These are phyloP conservation scores for Pseudophaeomoniella oleicola DNA, from an alignment of 2,329 filamentous ascomycete genomes.

Conservation along the genomic window DNA sequence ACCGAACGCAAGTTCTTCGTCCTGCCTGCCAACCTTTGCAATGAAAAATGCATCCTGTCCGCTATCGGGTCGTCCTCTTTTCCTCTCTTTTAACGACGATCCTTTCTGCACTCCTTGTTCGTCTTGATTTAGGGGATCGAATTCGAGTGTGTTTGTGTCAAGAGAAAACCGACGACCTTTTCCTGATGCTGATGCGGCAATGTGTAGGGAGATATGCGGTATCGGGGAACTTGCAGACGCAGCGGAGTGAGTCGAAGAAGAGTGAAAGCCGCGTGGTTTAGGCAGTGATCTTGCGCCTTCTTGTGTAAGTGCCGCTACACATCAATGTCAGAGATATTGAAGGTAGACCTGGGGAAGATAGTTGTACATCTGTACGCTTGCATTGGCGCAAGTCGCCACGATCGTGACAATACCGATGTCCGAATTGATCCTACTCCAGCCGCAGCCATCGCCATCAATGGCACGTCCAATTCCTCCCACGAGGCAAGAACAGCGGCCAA, in stretches of 20 bases:
- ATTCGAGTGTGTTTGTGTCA: constrained; percentile 55
- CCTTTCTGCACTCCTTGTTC: constrained; percentile 21
- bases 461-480: background rate
- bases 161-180: constrained; percentile 58
- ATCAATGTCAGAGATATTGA: too few relatives aligned
- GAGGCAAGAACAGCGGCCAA: background rate
- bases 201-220: constrained; percentile 46
- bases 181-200: constrained; percentile 60
- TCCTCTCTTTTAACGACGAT: constrained; percentile 37
- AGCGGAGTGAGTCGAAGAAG: background rate
- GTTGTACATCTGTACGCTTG: background rate
- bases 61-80: constrained; percentile 54
- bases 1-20: constrained; percentile 63
- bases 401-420: background rate
- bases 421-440: background rate
- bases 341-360: background rate
- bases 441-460: background rate
- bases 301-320: background rate
- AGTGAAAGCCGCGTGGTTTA: background rate
- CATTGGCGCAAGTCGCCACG: background rate
- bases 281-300: background rate
- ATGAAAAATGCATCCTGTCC: constrained; percentile 97
- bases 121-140: constrained; percentile 37
- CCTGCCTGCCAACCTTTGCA: constrained; percentile 58
- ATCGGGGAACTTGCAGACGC: constrained; percentile 5